Base-by-base conservation (phyloP, 768 basidiomycete species). In the Tricholomella constricta region DNA sequence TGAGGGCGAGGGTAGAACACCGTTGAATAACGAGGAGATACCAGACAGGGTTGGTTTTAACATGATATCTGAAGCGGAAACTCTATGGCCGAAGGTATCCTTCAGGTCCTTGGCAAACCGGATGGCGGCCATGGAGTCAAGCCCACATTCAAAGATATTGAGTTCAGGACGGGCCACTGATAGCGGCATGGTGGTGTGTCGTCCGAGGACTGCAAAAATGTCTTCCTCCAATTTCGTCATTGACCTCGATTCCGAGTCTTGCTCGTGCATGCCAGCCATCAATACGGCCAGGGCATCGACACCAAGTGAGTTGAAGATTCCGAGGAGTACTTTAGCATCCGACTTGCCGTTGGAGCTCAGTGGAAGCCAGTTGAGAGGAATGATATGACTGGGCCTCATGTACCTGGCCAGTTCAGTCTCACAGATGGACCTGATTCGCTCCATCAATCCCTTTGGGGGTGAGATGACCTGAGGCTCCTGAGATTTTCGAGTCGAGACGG, bases 321-420 rank as follows among this genome's bases (percentile, higher is more conserved):
- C 59, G n/a, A 63, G 57, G 6, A 78, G 64, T 11, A 69, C 52
- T 38, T 72, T 73, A 17, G 61, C 54, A 42, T 79, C 69, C 31
- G 68, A 69, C 54, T 69, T 70, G 17, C 75, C 74, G 45, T 71
- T 67, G 10, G 71, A 65, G 60, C 67, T 80, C 51, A 81, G 58
- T 5, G 79, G 78, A 50, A 81, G 70, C 68, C 72, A 80, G 51
- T 62, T 67, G n/a, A 81, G 64, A 6, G 78, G 75, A 26, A 81
- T 67, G 47, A 81, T 69, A 60, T 78, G 77, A 50, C 73, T 71
- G 8, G 80, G 80, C 6, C 79, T 72, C 79, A 80, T 80, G 55
- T 81, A 81, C 43, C 69, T 73, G 5, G 80, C 72, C 0, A 81
- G 65, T 57, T 78, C 73, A 6, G 54, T 58, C 32, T 77, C 72